phyloP scores from a whole-genome alignment of 2,329 filamentous ascomycete genomes.

The Aspergillus pseudoterreus region DNA sequence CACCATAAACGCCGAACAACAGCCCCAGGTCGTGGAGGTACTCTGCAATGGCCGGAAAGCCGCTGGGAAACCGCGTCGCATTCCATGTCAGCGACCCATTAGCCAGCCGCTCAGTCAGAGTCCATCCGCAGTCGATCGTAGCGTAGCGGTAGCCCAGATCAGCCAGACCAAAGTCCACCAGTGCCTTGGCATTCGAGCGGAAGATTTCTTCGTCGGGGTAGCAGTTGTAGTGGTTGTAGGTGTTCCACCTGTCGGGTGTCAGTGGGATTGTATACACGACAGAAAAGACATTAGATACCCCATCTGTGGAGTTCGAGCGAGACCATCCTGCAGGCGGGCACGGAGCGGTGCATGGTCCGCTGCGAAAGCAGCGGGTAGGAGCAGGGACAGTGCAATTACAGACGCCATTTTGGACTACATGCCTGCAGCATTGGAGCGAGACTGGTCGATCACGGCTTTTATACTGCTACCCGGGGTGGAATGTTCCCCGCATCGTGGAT shows the following conservation, averaged over 20 bases:
- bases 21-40: conserved; percentile 40
- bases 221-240: conserved; percentile 56
- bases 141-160: conserved; percentile 55
- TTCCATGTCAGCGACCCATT: conserved; percentile 44
- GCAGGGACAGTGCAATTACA: not conserved
- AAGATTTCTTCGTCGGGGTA: conserved; percentile 48
- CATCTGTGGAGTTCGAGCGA: conserved; percentile 28
- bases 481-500: too few species aligned
- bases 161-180: conserved; percentile 51
- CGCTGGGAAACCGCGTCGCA: conserved; percentile 38
- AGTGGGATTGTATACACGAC: not conserved
- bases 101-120: conserved; percentile 29
- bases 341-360: not conserved
- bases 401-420: not conserved
- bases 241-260: conserved; percentile 49
- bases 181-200: conserved; percentile 50
- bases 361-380: not conserved
- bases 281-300: conserved; percentile 14
- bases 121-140: conserved; percentile 60
- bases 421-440: too few species aligned
- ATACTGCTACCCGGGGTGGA: too few species aligned
- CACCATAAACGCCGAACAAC: conserved; percentile 45
- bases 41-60: conserved; percentile 38
- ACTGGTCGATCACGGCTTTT: too few species aligned
- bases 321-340: conserved; percentile 17